phyloP scores from a whole-genome alignment of 208 protist genomes.

The Acanthamoeba castellanii region DNA sequence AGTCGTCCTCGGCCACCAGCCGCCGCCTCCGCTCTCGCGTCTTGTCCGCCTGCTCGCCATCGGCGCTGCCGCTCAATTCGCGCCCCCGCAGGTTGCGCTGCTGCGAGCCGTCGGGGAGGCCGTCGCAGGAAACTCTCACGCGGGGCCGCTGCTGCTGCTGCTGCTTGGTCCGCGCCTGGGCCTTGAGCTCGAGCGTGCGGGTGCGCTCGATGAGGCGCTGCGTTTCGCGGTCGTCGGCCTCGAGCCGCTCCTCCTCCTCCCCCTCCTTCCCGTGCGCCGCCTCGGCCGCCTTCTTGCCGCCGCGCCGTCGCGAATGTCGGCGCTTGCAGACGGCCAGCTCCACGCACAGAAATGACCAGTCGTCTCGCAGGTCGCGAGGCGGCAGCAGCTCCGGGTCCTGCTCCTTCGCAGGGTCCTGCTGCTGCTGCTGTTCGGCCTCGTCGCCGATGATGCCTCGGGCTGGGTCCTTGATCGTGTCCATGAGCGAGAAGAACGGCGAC shows the following conservation, averaged over 20 bases:
- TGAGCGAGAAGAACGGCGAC: not conserved
- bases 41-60: not conserved
- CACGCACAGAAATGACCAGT: conserved; percentile 44
- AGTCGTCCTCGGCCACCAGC: not conserved
- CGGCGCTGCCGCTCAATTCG: not conserved
- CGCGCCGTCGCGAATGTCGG: not conserved
- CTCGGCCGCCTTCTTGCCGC: not conserved
- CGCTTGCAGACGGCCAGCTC: conserved; percentile 30
- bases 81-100: not conserved
- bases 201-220: conserved; percentile 1
- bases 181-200: not conserved
- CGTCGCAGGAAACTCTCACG: too few relatives aligned
- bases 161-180: not conserved
- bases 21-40: not conserved
- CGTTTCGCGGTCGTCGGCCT: not conserved
- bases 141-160: not conserved
- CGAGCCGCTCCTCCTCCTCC: not conserved
- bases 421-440: not conserved
- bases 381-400: not conserved
- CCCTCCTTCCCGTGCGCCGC: not conserved
- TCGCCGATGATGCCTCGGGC: not conserved
- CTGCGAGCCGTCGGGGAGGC: not conserved
- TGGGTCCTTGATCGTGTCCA: not conserved
- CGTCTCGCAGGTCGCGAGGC: not conserved
- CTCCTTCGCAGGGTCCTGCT: not conserved